Conservation (phyloP, 441 rosid species). For the Dalechampia spathulata region DNA sequence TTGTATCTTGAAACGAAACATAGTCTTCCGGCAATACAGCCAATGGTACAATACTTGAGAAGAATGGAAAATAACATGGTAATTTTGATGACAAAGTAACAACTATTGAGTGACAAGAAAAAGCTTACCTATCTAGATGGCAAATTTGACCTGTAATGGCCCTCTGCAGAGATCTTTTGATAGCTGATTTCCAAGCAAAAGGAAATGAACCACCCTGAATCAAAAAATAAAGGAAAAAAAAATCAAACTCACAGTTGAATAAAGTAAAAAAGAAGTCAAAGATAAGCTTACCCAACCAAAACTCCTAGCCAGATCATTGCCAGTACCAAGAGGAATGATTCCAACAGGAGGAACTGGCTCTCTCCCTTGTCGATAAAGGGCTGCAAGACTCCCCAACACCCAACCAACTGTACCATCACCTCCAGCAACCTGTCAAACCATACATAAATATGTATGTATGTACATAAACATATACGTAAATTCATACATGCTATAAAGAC, state of each 20-base stretch:
- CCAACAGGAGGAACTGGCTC: constrained; percentile 82
- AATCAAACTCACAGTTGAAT: background rate
- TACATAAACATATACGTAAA: too few species aligned
- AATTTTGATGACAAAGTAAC: background rate
- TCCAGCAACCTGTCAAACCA: constrained; percentile 79
- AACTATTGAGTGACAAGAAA: background rate
- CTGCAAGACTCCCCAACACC: constrained; percentile 83
- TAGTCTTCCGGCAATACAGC: background rate
- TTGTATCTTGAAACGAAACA: too few species aligned
- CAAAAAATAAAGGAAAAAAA: constrained; percentile 13
- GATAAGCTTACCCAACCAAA: constrained; percentile 77
- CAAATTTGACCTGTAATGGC: constrained; percentile 47
- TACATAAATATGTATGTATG: too few species aligned
- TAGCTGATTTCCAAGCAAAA: constrained; percentile 86
- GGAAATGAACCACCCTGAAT: constrained; percentile 93
- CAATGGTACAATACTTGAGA: background rate
- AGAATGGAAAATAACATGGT: background rate
- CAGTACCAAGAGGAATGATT: constrained; percentile 91
- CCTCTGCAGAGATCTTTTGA: constrained; percentile 64
- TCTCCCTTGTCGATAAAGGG: constrained; percentile 42
- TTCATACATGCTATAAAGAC: too few species aligned
- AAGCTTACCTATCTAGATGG: constrained; percentile 67
- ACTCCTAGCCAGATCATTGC: constrained; percentile 90
- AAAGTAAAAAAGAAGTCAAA: constrained; percentile 13
- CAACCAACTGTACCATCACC: constrained; percentile 99